Evolutionary conservation across 2,329 filamentous ascomycete species (phyloP).

Genomic region (Monosporascus sp.): DNA sequence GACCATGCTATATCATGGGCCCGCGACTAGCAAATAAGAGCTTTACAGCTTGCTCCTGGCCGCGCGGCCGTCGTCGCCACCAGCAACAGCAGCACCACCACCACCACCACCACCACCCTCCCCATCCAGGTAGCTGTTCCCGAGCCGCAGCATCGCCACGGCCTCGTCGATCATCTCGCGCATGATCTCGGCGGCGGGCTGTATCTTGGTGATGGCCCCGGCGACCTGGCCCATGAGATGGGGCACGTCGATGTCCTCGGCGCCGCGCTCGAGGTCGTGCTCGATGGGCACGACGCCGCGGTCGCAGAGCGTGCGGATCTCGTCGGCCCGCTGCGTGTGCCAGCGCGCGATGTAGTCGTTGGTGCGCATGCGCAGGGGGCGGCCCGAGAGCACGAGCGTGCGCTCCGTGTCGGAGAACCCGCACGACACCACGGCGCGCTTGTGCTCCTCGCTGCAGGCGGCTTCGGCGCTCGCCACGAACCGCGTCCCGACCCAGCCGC

Average conservation of each 20-base stretch:
- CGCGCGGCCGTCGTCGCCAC: constrained; percentile 14
- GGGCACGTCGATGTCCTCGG: constrained; percentile 76
- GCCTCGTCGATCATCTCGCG: constrained; percentile 82
- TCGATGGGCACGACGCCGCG: constrained; percentile 75
- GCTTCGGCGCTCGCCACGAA: constrained; percentile 84
- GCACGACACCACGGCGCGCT: constrained; percentile 76
- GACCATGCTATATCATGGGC: no score
- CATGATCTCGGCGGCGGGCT: constrained; percentile 82
- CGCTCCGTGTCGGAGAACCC: constrained; percentile 73
- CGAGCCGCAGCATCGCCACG: constrained; percentile 59
- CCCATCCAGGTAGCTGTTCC: constrained; percentile 50
- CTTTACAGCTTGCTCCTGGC: constrained; percentile 37
- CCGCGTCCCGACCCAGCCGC: constrained; percentile 91
- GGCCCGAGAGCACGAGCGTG: constrained; percentile 76
- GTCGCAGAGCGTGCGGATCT: constrained; percentile 70
- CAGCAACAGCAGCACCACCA: constrained; percentile 5
- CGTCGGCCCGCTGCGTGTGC: constrained; percentile 65
- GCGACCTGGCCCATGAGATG: constrained; percentile 94
- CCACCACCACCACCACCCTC: constrained; percentile 19
- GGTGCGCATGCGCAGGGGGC: constrained; percentile 72
- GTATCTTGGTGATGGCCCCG: constrained; percentile 67
- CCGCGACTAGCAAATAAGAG: neutral
- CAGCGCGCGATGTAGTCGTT: constrained; percentile 81
- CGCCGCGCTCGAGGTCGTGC: constrained; percentile 74
- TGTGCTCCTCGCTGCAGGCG: constrained; percentile 75